Evolutionary conservation across 139 green algal species (phyloP).

Genomic region (Choricystis sp.): DNA sequence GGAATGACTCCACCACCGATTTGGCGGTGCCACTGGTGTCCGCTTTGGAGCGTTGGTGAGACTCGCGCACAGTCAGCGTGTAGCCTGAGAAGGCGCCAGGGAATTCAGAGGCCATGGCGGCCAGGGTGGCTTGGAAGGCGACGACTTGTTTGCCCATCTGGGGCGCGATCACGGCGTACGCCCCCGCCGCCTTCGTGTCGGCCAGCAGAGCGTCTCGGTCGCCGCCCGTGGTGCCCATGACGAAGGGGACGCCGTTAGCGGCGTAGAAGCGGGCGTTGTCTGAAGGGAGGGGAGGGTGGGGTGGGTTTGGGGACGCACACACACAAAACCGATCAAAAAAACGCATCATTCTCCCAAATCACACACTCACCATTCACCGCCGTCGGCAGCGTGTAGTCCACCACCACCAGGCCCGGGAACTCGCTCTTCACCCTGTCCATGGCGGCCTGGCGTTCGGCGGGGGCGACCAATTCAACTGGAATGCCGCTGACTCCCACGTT

Average conservation of each 20-base stretch:
- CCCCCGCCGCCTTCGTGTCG: conserved; percentile 28
- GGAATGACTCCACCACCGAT: conserved; percentile 74
- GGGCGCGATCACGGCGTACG: conserved; percentile 89
- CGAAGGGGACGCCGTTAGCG: conserved; percentile 70
- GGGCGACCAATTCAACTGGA: conserved; percentile 35
- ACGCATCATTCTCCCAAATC: background rate
- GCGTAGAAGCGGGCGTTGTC: conserved; percentile 79
- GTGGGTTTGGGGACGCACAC: too few species aligned
- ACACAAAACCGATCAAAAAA: background rate
- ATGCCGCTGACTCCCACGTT: conserved; percentile 36
- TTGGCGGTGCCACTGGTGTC: conserved; percentile 86
- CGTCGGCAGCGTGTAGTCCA: conserved; percentile 91
- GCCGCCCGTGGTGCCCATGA: conserved; percentile 96
- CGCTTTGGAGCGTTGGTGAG: conserved; percentile 91
- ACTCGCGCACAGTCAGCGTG: conserved; percentile 75
- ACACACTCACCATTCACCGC: conserved; percentile 60
- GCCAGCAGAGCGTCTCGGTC: conserved; percentile 64
- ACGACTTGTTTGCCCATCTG: conserved; percentile 99
- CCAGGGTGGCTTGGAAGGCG: conserved; percentile 82
- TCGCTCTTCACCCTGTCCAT: conserved; percentile 30
- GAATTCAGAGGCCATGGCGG: conserved; percentile 78
- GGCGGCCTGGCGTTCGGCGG: conserved; percentile 25
- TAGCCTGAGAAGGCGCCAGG: conserved; percentile 90
- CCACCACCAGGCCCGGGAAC: conserved; percentile 68
- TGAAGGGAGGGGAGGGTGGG: too few species aligned